Percentiles rank a stretch among this genome's conserved stretches.
phyloP scores from a whole-genome alignment of 2,329 filamentous ascomycete genomes.

The Davidsoniella virescens region DNA sequence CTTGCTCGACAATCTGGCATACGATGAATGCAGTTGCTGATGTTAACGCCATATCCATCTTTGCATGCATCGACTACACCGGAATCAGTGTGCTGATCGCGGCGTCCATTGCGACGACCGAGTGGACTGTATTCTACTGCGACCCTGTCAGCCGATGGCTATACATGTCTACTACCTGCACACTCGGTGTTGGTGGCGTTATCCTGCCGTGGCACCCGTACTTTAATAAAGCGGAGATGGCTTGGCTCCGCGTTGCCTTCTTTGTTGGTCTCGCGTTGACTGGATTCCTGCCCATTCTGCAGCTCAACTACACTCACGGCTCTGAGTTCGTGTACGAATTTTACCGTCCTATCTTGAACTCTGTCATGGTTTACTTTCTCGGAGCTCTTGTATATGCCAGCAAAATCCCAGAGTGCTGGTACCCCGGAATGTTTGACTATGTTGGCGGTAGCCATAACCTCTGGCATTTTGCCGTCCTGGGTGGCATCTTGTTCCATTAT shows the following conservation, averaged over 20 bases:
- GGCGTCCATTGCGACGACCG: constrained; percentile 91
- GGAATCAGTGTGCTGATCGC: constrained; percentile 91
- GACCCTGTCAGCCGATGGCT: constrained; percentile 73
- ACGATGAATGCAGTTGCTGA: constrained; percentile 97
- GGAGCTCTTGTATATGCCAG: constrained; percentile 81
- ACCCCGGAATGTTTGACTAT: constrained; percentile 86
- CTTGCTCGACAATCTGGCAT: constrained; percentile 95
- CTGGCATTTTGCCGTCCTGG: constrained; percentile 89
- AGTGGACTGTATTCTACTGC: constrained; percentile 98
- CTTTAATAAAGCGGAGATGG: constrained; percentile 86
- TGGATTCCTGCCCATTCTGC: constrained; percentile 74
- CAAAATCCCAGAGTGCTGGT: constrained; percentile 86
- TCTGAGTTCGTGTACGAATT: constrained; percentile 72
- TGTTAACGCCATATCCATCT: constrained; percentile 75
- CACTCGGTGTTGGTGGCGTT: constrained; percentile 71
- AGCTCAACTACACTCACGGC: constrained; percentile 65
- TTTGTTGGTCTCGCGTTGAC: constrained; percentile 77
- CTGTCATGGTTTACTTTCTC: constrained; percentile 65
- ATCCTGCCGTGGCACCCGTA: constrained; percentile 90
- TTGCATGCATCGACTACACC: constrained; percentile 96
- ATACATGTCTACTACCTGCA: constrained; percentile 69
- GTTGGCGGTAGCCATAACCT: constrained; percentile 91
- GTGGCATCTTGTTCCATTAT: constrained; percentile 96
- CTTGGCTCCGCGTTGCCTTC: constrained; percentile 82
- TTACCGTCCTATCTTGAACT: constrained; percentile 76